Evolutionary conservation across 1,284 basidiomycete species (phyloP), one percentile per base, ranked within the genome.

Genomic region (Moesziomyces antarcticus): DNA sequence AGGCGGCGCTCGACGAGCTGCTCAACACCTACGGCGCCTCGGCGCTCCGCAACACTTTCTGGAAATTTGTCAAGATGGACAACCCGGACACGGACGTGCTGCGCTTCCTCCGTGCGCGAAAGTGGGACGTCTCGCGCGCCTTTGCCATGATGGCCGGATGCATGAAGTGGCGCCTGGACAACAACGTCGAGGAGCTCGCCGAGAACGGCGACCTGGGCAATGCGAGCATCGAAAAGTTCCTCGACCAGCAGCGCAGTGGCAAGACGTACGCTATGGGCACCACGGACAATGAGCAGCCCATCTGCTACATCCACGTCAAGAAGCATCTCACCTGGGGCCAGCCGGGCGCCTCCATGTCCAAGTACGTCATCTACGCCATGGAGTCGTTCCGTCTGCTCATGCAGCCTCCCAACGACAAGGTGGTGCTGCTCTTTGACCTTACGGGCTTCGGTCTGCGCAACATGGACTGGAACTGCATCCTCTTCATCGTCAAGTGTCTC

Each of bases 31-130:
- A 85, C 61, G 85, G 85, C n/a, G 73, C 78, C 42, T 70, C 73
- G 3, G 75, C 79, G 33, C 81, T 85, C 47, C 74, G 81, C 51
- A 74, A 79, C 43, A 74, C 82, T 6, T 82, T 82, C 57, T 85
- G 85, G 85, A 78, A 80, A 35, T 83, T 85, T 30, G 71, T 76
- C 66, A 80, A 80, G 56, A 69, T 75, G 56, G 79, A 82, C 64
- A 62, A 79, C 68, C 72, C 81, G 10, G 73, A 82, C 54, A 81
- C 80, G 43, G 70, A 80, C 42, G 71, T 82, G 58, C 77, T 85
- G 25, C 80, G 84, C 24, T 85, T 85, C 75, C 64, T 85, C 2
- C 80, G 85, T 44, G 85, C 84, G 3, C 78, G 85, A 43, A 80
- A 80, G 73, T 85, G 85, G 85, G 82, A 84, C 46, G 77, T 82